phyloP scores from a whole-genome alignment of 2,329 filamentous ascomycete genomes.

The Talaromyces islandicus region DNA sequence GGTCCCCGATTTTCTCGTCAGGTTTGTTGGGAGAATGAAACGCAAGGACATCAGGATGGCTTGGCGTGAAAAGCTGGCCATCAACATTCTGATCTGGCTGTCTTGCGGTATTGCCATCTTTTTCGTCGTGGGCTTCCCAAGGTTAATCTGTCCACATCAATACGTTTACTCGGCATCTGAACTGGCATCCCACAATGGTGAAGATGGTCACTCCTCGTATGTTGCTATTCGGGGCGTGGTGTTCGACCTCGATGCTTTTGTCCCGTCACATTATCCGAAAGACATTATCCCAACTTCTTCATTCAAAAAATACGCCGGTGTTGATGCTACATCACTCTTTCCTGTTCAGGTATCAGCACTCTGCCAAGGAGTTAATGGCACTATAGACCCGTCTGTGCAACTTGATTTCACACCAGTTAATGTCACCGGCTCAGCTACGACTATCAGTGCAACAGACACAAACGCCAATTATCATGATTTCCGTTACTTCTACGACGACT shows the following conservation, averaged over 20 bases:
- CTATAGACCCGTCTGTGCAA: slow-evolving; percentile 64
- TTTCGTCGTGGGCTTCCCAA: slow-evolving; percentile 83
- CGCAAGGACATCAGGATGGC: slow-evolving; percentile 88
- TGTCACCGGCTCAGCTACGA: slow-evolving; percentile 58
- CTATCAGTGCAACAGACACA: slow-evolving; percentile 61
- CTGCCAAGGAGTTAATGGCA: slow-evolving; percentile 69
- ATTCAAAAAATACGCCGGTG: slow-evolving; percentile 75
- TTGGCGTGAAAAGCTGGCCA: slow-evolving; percentile 95
- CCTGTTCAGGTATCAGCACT: slow-evolving; percentile 90
- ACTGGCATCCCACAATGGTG: slow-evolving; percentile 67
- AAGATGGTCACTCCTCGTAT: slow-evolving; percentile 59
- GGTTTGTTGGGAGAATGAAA: slow-evolving; percentile 72
- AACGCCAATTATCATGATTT: slow-evolving; percentile 91
- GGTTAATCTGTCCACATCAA: slow-evolving; percentile 84
- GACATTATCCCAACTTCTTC: slow-evolving; percentile 54
- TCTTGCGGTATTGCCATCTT: slow-evolving; percentile 72
- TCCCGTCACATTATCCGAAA: slow-evolving; percentile 70
- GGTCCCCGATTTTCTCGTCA: slow-evolving; percentile 77
- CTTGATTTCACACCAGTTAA: slow-evolving; percentile 80
- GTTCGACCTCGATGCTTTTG: slow-evolving; percentile 71
- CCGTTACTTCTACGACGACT: slow-evolving; percentile 74
- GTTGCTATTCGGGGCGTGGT: slow-evolving; percentile 83
- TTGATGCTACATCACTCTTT: slow-evolving; percentile 83
- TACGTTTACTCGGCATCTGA: slow-evolving; percentile 78
- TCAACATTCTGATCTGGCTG: slow-evolving; percentile 96